Percentiles rank a stretch among this genome's conserved stretches.
Evolutionary conservation across 495 filamentous ascomycete species (phyloP).

Genomic region (Cladorrhinum samala): DNA sequence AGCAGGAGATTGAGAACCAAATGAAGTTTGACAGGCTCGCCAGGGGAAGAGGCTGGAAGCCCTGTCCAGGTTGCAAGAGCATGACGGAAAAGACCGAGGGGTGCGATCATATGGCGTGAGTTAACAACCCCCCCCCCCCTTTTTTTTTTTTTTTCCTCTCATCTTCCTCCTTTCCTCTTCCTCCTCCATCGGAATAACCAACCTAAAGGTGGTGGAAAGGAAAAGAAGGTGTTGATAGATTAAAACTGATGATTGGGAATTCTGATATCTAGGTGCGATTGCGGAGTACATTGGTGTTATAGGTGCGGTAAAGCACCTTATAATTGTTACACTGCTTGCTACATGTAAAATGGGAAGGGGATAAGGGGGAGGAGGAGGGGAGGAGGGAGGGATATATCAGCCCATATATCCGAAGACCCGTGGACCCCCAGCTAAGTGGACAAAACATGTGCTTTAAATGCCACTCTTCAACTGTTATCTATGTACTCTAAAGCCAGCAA

Average conservation of each 20-base stretch:
- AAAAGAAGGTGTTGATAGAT: too few relatives aligned
- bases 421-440: constrained; percentile 2
- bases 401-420: neutral
- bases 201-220: too few relatives aligned
- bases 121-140: neutral
- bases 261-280: constrained; percentile 10
- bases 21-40: neutral
- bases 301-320: constrained; percentile 15
- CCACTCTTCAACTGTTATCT: too few relatives aligned
- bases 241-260: too few relatives aligned
- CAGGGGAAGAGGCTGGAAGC: constrained; percentile 6
- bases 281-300: constrained; percentile 19
- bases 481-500: too few relatives aligned
- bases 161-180: too few relatives aligned
- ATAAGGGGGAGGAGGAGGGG: neutral
- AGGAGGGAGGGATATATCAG: neutral
- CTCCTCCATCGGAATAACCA: too few relatives aligned
- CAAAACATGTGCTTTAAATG: too few relatives aligned
- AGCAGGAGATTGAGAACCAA: neutral
- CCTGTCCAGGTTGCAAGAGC: constrained; percentile 8
- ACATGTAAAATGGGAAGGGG: constrained; percentile 5
- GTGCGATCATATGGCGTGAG: constrained; percentile 16
- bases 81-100: constrained; percentile 12
- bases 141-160: neutral
- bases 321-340: constrained; percentile 7